Base-by-base conservation (phyloP, 768 basidiomycete species). In the Pulveroboletus sp. region DNA sequence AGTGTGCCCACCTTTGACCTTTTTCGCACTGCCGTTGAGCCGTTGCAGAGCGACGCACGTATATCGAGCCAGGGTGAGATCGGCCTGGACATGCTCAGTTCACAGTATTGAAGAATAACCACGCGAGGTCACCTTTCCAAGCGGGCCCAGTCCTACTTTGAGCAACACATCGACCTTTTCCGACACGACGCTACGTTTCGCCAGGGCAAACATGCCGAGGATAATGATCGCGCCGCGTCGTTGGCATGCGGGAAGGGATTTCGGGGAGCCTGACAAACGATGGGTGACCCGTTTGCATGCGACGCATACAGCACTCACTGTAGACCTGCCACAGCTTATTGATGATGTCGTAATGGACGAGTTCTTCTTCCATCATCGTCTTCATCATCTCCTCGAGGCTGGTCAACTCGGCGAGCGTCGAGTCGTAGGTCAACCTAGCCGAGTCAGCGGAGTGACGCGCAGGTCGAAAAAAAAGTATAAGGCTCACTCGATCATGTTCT, bases 401-500 rank as follows among this genome's bases (percentile, higher is more conserved):
- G 1, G 94, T 99, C 35, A 99, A 72, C 64, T 98, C 94, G 1
- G 96, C 96, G 23, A 99, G 75, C 0, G 93, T 94, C 2, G 95
- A 89, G 14, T 86, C 82, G 62, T 92, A 94, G 0, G 96, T 98
- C 35, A 87, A 75, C 65, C 95, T 98, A 32, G 44, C 9, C 4
- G 17, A 47, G 32, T 45, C 51, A 34, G 37, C 29, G 38, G 26
- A 50, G 23, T 34, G 43, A 34, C 4, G 32, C 11, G 34, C 26
- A 36, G 38, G 24, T 23, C 23, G 1, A 26, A 30, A 22, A 69
- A n/a, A n/a, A n/a, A n/a, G n/a, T n/a, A n/a, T n/a, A n/a, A n/a
- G n/a, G n/a, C 83, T 27, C 47, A 96, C 96, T 96, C 90, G 40
- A 99, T 90, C 81, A 99, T 89, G 63, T 98, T 96, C 73, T 92